phyloP scores from a whole-genome alignment of 352 stramenopile genomes.

The Bremia lactucae region DNA sequence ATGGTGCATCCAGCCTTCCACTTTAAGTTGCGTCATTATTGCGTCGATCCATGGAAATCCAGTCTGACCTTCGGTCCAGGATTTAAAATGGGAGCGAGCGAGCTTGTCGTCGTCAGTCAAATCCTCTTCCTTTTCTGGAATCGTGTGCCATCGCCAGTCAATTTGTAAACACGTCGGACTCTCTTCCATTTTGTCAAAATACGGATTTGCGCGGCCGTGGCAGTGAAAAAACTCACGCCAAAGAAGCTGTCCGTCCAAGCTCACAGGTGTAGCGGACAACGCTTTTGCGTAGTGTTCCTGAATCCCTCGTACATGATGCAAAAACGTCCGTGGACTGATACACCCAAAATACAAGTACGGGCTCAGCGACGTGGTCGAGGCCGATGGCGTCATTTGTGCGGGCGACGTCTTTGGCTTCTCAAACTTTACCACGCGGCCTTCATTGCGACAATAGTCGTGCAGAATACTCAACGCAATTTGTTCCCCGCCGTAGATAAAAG shows the following conservation, averaged over 20 bases:
- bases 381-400: slow-evolving; percentile 71
- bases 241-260: slow-evolving; percentile 89
- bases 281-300: slow-evolving; percentile 55
- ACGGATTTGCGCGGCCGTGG: slow-evolving; percentile 62
- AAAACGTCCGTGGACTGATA: slow-evolving; percentile 86
- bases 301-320: slow-evolving; percentile 79
- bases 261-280: slow-evolving; percentile 83
- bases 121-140: slow-evolving; percentile 56
- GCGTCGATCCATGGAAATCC: slow-evolving; percentile 98
- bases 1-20: slow-evolving; percentile 87
- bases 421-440: slow-evolving; percentile 87
- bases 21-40: slow-evolving; percentile 90
- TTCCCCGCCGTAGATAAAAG: slow-evolving; percentile 68
- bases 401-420: slow-evolving; percentile 96
- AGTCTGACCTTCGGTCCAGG: slow-evolving; percentile 92
- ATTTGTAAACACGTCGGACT: slow-evolving; percentile 88
- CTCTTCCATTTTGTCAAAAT: slow-evolving; percentile 91
- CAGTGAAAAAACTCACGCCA: slow-evolving; percentile 95
- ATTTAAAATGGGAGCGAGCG: slow-evolving; percentile 69
- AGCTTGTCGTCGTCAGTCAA: slow-evolving; percentile 81
- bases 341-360: slow-evolving; percentile 93
- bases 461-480: slow-evolving; percentile 57
- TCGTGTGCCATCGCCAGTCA: slow-evolving; percentile 77
- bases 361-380: slow-evolving; percentile 92
- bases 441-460: slow-evolving; percentile 58